Base-by-base conservation (phyloP, 1,139 yeast genomes). In the Candida sojae region DNA sequence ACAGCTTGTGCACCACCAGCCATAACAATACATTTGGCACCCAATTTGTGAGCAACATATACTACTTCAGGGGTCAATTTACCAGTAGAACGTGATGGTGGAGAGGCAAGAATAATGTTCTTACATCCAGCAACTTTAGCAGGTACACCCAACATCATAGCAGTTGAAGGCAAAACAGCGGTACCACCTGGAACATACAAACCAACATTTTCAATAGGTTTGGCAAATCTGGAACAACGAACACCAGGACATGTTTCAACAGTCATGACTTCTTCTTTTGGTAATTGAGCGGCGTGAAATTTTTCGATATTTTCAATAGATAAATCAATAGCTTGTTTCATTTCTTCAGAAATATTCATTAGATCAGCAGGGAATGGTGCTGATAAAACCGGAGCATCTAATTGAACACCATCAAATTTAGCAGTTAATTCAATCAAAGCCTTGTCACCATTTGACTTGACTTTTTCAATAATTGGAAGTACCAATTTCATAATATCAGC, bases 1-100 rank as follows among this genome's bases (percentile, higher is more conserved):
- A 93, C 89, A 3, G 99, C 99, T 73, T 93, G 99, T 4, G 99
- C 99, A 61, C 99, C 99, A 58, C 99, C 99, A 1, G 99, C 99
- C 64, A 95, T 77, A 5, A 93, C 88, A 61, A 93, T 91, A 58
- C 86, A 81, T 55, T 83, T 79, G 41, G 98, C 98, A 47, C 97
- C 97, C 52, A 93, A 84, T 67, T 90, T 91, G 70, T 90, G 92
- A 21, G 99, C 99, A 47, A 95, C 97, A 60, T 93, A 93, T 4
- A 92, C 97, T 49, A 95, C 97, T 67, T 93, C 99, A 10, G 99
- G 99, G 5, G 97, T 90, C 56, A 93, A 79, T 49, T 83, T 87
- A 37, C 99, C 99, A 54, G 96, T 96, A 45, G 83, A 78, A 58
- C 97, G 84, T n/a, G 79, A 66, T 47, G 99, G 99, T 33, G 99